Conservation (phyloP, 2,329 filamentous ascomycete genomes). For the Epichloe festucae region DNA sequence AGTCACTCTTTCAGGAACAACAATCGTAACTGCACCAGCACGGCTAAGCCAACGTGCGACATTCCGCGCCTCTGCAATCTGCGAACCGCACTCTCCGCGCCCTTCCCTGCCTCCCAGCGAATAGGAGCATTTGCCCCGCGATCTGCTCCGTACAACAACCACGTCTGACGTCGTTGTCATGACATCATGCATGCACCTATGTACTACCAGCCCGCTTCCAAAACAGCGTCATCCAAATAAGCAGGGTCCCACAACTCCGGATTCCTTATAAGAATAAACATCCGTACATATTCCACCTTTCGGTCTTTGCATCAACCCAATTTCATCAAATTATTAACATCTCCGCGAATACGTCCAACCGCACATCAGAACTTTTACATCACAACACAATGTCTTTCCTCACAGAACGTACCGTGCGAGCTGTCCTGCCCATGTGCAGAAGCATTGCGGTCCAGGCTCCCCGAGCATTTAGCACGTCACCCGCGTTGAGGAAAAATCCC, state of each 20-base stretch:
- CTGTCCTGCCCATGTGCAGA: slow-evolving; percentile 25
- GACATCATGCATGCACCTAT: slow-evolving; percentile 4
- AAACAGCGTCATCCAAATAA: neutral
- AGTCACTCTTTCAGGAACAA: neutral
- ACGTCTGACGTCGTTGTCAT: slow-evolving; percentile 2
- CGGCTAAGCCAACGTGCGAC: neutral
- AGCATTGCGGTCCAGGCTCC: slow-evolving; percentile 26
- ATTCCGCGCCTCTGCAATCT: neutral
- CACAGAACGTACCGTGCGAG: slow-evolving; percentile 32
- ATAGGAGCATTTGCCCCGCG: slow-evolving; percentile 8
- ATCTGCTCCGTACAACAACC: neutral
- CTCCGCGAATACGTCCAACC: neutral
- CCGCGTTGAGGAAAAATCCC: slow-evolving; percentile 32
- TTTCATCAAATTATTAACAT: neutral
- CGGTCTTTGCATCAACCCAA: neutral
- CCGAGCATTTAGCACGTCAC: slow-evolving; percentile 37
- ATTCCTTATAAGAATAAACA: neutral
- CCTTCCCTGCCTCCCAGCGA: neutral
- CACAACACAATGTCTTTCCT: slow-evolving; percentile 37
- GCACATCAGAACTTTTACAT: slow-evolving; percentile 4
- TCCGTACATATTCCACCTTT: neutral
- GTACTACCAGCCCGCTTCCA: neutral
- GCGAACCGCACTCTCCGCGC: too few species aligned
- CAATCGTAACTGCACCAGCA: neutral
- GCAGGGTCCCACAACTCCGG: neutral